Evolutionary conservation across 768 basidiomycete genomes (phyloP).

Genomic region (Kwoniella newhampshirensis): DNA sequence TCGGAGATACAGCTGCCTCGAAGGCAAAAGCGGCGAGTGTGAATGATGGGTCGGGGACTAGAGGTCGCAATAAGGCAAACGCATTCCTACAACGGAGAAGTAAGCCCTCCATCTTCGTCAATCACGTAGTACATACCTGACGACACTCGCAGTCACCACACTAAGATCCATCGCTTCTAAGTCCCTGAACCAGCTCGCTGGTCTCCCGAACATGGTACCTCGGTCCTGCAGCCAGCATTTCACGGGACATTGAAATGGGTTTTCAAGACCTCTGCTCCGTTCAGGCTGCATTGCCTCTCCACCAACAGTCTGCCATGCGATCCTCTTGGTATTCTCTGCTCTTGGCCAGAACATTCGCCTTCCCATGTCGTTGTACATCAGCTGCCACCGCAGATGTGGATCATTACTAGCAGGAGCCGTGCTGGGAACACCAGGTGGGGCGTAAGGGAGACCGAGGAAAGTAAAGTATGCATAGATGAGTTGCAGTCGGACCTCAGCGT

Average conservation of each 20-base stretch:
- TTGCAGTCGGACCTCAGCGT: conserved; percentile 45
- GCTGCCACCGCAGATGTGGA: conserved; percentile 44
- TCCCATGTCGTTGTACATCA: conserved; percentile 19
- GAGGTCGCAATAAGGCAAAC: conserved; percentile 31
- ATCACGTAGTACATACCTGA: conserved; percentile 23
- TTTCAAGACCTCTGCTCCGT: conserved; percentile 18
- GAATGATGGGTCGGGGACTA: conserved; percentile 46
- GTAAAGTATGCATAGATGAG: conserved; percentile 54
- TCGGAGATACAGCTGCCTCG: conserved; percentile 46
- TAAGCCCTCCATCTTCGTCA: not conserved
- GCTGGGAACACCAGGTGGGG: conserved; percentile 51
- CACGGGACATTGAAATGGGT: conserved; percentile 46
- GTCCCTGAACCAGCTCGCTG: conserved; percentile 40
- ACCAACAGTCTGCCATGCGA: conserved; percentile 42
- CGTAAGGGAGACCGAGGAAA: conserved; percentile 53
- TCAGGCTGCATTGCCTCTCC: conserved; percentile 53
- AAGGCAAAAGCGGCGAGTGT: conserved; percentile 50
- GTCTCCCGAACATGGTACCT: conserved; percentile 32
- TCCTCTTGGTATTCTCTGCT: not conserved
- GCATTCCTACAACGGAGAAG: conserved; percentile 24
- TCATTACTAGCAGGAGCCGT: conserved; percentile 48
- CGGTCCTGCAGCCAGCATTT: conserved; percentile 38
- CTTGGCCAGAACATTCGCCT: conserved; percentile 36
- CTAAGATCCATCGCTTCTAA: conserved; percentile 26
- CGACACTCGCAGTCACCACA: conserved; percentile 26